Base-by-base conservation (phyloP, 1,284 basidiomycete genomes). In the Meira miltonrushii region DNA sequence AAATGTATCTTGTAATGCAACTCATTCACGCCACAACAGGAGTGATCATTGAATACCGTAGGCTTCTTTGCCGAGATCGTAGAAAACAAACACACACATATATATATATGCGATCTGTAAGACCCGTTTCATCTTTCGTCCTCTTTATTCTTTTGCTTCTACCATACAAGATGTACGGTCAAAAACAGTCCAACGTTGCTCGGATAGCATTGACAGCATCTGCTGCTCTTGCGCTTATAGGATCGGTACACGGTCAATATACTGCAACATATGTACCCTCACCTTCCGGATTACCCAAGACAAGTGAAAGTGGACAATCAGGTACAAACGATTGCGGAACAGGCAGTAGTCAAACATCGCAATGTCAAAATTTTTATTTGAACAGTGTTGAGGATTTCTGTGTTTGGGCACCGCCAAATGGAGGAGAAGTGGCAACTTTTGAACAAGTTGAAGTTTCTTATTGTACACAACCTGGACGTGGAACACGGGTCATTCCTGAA, bases 401-500 rank as follows among this genome's bases (percentile, higher is more conserved):
- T 48, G 62, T 75, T 9, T 75, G 59, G 57, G 71, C 59, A 9
- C 74, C 72, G 15, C 62, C 60, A 33, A 60, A 60, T 47, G 51
- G 55, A 47, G 58, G 65, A 44, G 51, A 54, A 15, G 62, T 75
- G 51, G 68, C 67, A 8, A 60, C 60, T 41, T 59, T 65, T 55
- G 63, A 87, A 83, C 83, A 83, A 52, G 81, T 85, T 56, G 83
- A 85, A 68, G 85, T 88, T 50, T 79, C 87, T 37, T 89, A 85
- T 85, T 89, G 88, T 74, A 81, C 81, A 39, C 83, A 86, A 80
- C 81, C 66, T 7, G 68, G 68, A 38, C 58, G 61, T 39, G 64
- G 55, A 47, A 85, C 86, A 3, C 85, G 87, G 47, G 77, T 89
- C 61, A 88, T 92, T 66, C 89, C 89, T n/a, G 82, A 85, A 59